Evolutionary conservation across 768 basidiomycete species (phyloP), one percentile per base, ranked within the genome.

Genomic region (Mrakia hoshinonis): DNA sequence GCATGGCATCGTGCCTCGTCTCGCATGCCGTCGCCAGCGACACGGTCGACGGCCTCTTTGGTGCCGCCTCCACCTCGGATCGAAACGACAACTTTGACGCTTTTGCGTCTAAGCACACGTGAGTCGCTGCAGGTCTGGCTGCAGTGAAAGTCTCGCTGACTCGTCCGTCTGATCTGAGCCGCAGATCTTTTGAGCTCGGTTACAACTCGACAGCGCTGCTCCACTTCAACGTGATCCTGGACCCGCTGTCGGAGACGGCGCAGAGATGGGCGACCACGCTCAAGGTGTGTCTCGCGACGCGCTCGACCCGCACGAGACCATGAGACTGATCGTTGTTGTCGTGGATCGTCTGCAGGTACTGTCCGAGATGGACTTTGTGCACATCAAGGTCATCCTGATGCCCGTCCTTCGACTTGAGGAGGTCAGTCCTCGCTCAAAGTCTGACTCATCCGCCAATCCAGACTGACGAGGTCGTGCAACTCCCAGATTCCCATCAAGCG

Each of bases 211-310:
- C 84, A 0, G 88, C 93, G 0, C 75, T 89, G 48, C 85, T 86
- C 75, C 87, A 87, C 65, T 79, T 96, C 49, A 86, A 84, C 2
- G 84, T 89, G 12, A 78, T 97, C 7, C 72, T 98, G 10, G 91
- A 98, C 77, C 94, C 95, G 0, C 77, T 96, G 36, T 91, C 89
- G 62, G 89, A 91, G 77, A 80, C 83, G 6, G 90, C 89, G 2
- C 93, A 97, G 77, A 87, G 87, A 74, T 96, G 92, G 89, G 85
- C 90, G 1, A 85, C 87, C 69, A 76, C 97, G 49, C 78, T 95
- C 31, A 46, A 49, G 29, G 58, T 61, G 5, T 22, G 58, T 61
- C n/a, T n/a, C n/a, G n/a, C n/a, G n/a, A n/a, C n/a, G n/a, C n/a
- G n/a, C n/a, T 61, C 58, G 4, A 9, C 0, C 43, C 43, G 43